Evolutionary conservation across 495 filamentous ascomycete species (phyloP), one percentile per base, ranked within the genome.

Genomic region (Annulohypoxylon stygium): DNA sequence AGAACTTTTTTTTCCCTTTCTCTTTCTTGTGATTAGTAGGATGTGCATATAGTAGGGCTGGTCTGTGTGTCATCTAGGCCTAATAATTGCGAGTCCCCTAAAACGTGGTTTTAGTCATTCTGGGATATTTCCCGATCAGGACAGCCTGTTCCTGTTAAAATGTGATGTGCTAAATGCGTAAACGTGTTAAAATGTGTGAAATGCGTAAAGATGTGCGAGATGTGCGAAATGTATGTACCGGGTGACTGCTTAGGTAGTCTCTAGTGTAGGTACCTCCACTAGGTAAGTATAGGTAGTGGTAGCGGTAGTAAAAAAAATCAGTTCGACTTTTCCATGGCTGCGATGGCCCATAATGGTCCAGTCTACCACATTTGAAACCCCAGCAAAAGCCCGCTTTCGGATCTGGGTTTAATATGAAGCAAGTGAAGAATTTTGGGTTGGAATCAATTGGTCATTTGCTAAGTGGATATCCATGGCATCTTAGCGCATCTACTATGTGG

Each of bases 371-470:
- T 70, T 59, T 39, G 70, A 63, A 72, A 72, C 70, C 53, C 63
- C 58, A 59, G 10, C 43, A 25, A 45, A 65, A 59, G 57, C 71
- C 71, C 67, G 62, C 63, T 67, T 71, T 71, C 72, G 67, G 72
- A 71, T 75, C 72, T 70, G 59, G 63, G 60, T 70, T 67, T 53
- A 64, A 67, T 64, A 55, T 41, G 5, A 69, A 63, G 16, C 66
- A 23, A 67, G 55, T 75, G 59, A 71, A 63, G 72, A 70, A 75
- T 71, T 75, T 74, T 75, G 72, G 67, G 67, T 61, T 68, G 67
- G 62, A 67, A 61, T 67, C 64, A 61, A 75, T 75, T 71, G 63
- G 71, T 69, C 66, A 74, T 66, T 60, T 61, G 14, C 37, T 14
- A 60, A 37, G 71, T 74, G 67, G 67, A 64, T 64, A 65, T 30